Evolutionary conservation across 2,329 filamentous ascomycete species (phyloP).

Genomic region (Lachnum nothofagi): DNA sequence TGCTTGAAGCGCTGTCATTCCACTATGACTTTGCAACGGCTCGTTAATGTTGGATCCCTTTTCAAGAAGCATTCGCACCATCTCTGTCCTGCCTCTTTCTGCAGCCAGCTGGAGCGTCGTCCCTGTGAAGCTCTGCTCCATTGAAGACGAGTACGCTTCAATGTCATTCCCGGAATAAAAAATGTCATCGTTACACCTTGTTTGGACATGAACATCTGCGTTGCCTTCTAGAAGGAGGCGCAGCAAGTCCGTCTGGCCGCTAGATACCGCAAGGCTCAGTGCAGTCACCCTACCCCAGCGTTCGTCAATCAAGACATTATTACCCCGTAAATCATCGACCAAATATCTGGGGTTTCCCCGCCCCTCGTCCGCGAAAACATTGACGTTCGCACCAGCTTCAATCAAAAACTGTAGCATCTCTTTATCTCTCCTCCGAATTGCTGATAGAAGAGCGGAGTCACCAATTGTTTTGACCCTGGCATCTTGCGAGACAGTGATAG

Average conservation of each 20-base stretch:
- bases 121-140: too few relatives aligned
- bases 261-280: too few relatives aligned
- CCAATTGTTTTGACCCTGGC: not conserved
- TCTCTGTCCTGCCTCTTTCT: slow-evolving; percentile 1
- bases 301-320: too few relatives aligned
- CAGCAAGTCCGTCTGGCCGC: not conserved
- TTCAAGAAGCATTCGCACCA: slow-evolving; percentile 6
- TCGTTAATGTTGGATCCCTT: slow-evolving; percentile 2
- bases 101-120: not conserved
- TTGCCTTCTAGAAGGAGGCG: not conserved
- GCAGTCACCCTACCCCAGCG: too few relatives aligned
- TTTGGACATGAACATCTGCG: slow-evolving; percentile 2
- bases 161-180: too few relatives aligned
- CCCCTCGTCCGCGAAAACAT: not conserved
- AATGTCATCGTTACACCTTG: not conserved
- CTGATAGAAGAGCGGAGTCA: slow-evolving; percentile 5
- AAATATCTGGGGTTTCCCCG: too few relatives aligned
- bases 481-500: too few relatives aligned
- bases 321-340: too few relatives aligned
- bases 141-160: too few relatives aligned
- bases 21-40: not conserved
- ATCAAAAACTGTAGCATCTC: slow-evolving; percentile 3
- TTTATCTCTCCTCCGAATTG: slow-evolving; percentile 4
- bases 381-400: slow-evolving; percentile 8
- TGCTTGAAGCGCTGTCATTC: slow-evolving; percentile 2